Base-by-base conservation (phyloP, 139 green algal species). In the Chlamydomonas sphaeroides region DNA sequence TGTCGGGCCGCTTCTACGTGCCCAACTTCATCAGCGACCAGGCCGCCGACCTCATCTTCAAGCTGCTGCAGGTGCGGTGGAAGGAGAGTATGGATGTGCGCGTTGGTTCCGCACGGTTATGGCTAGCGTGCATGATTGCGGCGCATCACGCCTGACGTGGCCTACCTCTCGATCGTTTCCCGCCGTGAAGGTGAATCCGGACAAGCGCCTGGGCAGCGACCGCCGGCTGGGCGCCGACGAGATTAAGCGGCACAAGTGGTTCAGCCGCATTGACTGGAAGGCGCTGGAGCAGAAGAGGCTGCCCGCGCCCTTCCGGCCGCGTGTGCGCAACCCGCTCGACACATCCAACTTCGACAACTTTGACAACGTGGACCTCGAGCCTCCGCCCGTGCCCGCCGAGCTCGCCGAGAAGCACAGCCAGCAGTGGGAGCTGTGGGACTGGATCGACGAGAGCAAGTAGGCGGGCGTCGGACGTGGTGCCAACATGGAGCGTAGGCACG, bases 321-420 rank as follows among this genome's bases (percentile, higher is more conserved):
- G 78, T 56, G 83, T 91, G 28, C 79, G 85, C 18, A 92, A 89
- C 78, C 88, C 89, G 51, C 80, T 92, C 56, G 92, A 95, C 87
- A 95, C 92, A 0, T 92, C 86, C 56, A 94, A 95, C 87, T 95
- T 95, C 85, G 92, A 93, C 65, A 89, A 90, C 67, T 95, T 93
- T 81, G 92, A 95, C 77, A 85, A 86, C 25, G 82, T 71, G 10
- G 90, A 93, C 38, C 51, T 84, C 0, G 87, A 90, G 51, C 49
- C 75, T 65, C 81, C 75, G 28, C 78, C 82, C 23, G 74, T 87
- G 74, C 79, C 74, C n/a, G 56, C 84, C 0, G 73, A 81, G 53
- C 61, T 68, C 28, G 42, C 70, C 8, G 82, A 89, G 35, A 89
- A 82, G 83, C 86, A 91, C 35, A 56, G n/a, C 25, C 48, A 83